These are phyloP conservation scores for Umbellularia californica DNA, from an alignment of 164 flowering plant genomes.

Conservation along the genomic window DNA sequence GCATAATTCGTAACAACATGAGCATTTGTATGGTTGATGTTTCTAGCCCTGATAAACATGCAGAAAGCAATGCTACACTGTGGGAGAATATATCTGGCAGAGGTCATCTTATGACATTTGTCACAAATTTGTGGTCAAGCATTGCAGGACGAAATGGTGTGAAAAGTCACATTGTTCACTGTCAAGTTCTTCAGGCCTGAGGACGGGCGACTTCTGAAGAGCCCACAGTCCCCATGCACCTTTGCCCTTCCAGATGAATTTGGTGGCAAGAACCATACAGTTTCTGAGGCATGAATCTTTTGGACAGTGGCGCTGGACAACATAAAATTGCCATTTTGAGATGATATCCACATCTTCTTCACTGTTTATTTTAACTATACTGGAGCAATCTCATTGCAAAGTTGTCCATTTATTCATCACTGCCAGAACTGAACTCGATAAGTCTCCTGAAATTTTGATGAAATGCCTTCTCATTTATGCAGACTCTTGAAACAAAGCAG, in stretches of 20 bases:
- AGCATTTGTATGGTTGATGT: conserved; percentile 88
- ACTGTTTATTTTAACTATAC: too few species aligned
- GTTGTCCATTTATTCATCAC: too few species aligned
- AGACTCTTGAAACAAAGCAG: too few species aligned
- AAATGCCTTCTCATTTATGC: too few species aligned
- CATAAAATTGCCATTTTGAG: too few species aligned
- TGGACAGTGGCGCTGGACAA: background rate
- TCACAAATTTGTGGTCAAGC: conserved; percentile 56
- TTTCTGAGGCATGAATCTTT: background rate
- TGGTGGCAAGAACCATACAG: background rate
- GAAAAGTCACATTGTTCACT: conserved; percentile 88
- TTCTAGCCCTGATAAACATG: conserved; percentile 48
- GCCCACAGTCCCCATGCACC: background rate
- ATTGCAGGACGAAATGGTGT: conserved; percentile 75
- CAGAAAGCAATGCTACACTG: conserved; percentile 52
- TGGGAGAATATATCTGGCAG: conserved; percentile 16
- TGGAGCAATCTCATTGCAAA: too few species aligned
- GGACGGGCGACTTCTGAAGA: conserved; percentile 1
- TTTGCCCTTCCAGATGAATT: background rate
- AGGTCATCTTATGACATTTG: conserved; percentile 14
- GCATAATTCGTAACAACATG: conserved; percentile 95
- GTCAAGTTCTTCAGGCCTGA: conserved; percentile 96
- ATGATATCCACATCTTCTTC: too few species aligned
- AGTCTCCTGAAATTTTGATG: too few species aligned
- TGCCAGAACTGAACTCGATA: too few species aligned